phyloP scores from a whole-genome alignment of 331 rosid genomes.

The Telfairia occidentalis region DNA sequence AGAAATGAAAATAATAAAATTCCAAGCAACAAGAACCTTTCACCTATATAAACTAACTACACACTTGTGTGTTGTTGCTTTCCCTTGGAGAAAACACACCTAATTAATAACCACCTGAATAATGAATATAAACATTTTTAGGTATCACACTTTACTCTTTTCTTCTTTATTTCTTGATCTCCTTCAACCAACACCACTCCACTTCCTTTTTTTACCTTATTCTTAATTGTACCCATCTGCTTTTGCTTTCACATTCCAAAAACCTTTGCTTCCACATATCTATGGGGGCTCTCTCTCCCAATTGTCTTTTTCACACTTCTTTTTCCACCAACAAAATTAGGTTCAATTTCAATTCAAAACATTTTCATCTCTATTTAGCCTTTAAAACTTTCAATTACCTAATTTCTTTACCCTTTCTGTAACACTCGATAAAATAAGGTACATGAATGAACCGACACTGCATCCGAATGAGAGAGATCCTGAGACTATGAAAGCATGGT shows the following conservation, averaged over 20 bases:
- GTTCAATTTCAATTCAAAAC: not conserved
- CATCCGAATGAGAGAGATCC: too few species aligned
- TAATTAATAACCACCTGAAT: not conserved
- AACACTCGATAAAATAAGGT: too few species aligned
- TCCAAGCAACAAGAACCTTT: conserved; percentile 1
- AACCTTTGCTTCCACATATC: not conserved
- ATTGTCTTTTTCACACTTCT: not conserved
- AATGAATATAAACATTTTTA: not conserved
- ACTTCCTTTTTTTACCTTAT: not conserved
- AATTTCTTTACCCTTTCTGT: too few species aligned
- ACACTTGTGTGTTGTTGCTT: not conserved
- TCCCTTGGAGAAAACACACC: not conserved
- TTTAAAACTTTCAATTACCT: too few species aligned
- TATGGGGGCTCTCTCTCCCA: not conserved
- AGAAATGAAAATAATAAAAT: not conserved
- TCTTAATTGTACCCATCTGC: not conserved
- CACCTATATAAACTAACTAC: not conserved
- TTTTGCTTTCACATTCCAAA: not conserved
- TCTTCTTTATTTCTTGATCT: not conserved
- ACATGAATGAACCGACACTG: too few species aligned
- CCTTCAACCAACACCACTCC: not conserved
- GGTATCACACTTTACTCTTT: not conserved
- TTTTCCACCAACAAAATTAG: not conserved
- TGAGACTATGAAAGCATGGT: too few species aligned
- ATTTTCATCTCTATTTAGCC: not conserved